These are phyloP conservation scores for Tagetes erecta DNA, from an alignment of 129 eudicot genomes.

Conservation along the genomic window DNA sequence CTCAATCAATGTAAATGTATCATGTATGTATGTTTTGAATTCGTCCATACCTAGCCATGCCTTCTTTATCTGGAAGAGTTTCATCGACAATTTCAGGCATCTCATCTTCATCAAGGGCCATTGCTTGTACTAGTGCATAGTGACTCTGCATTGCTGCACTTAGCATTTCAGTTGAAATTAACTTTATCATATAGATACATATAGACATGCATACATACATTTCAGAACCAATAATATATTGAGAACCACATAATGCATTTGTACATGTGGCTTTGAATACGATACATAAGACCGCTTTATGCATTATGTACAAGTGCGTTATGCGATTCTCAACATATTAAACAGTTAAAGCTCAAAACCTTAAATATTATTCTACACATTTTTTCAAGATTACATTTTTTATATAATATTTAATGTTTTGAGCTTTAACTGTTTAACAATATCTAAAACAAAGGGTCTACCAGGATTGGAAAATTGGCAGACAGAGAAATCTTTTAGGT, in stretches of 20 bases:
- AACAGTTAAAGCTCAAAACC: too few relatives aligned
- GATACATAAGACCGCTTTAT: too few relatives aligned
- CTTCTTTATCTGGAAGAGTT: conserved; percentile 93
- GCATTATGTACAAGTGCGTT: too few relatives aligned
- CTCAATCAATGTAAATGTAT: background rate
- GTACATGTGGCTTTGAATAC: too few relatives aligned
- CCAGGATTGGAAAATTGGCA: conserved; percentile 99
- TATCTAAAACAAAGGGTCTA: conserved; percentile 30
- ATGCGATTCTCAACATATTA: too few relatives aligned
- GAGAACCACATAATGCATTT: too few relatives aligned
- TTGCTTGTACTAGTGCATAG: conserved; percentile 90
- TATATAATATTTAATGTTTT: too few relatives aligned
- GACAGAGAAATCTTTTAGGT: conserved; percentile 83
- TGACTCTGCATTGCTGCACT: conserved; percentile 90
- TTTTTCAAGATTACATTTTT: too few relatives aligned
- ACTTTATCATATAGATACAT: too few relatives aligned
- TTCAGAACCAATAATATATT: too few relatives aligned
- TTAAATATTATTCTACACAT: too few relatives aligned
- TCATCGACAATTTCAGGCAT: conserved; percentile 89
- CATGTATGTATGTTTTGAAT: background rate
- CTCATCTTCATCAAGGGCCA: conserved; percentile 95
- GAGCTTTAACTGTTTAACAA: background rate
- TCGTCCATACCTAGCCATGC: conserved; percentile 73
- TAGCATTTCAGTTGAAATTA: background rate
- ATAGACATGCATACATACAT: too few relatives aligned